Base-by-base conservation (phyloP, 2,329 filamentous ascomycete genomes). In the Fusarium chlamydosporum region DNA sequence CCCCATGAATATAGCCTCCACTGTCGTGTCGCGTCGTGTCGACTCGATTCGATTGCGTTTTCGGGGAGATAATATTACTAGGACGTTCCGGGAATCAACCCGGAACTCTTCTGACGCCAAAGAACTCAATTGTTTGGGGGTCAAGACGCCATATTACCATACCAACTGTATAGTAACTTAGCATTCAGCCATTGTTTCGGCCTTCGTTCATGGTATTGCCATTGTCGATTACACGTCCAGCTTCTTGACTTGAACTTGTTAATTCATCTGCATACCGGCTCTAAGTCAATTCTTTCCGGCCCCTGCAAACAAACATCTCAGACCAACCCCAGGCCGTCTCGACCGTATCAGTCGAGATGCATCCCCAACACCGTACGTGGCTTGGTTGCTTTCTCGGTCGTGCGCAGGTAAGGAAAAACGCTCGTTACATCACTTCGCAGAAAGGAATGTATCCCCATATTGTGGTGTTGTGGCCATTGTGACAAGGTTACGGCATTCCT, bases 71-170 rank as follows among this genome's bases (percentile, higher is more conserved):
- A 69, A 62, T 53, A 26, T 29, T n/a, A 20, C 50, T 60, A 57
- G 65, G 56, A 38, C 48, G 42, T 46, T 16, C 56, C 34, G 55
- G 54, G 33, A 54, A 56, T 23, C 56, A 47, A 41, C 26, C 56
- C 51, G 33, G 56, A 71, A 71, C 65, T 56, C 61, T 71, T 52
- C 68, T 64, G 42, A 20, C 53, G 56, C 68, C 56, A 48, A 56
- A 41, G 35, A 71, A 71, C 53, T 71, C 61, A 70, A 65, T 70
- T 70, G 27, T 60, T 67, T 60, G 40, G 56, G 43, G 56, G 37
- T 63, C 48, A 34, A 33, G 43, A 66, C 47, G 43, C 52, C 61
- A 57, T 54, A 43, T 18, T 18, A 33, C 29, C 16, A n/a, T 18
- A 33, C 29, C 16, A n/a, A 15, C 38, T 27, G 34, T 51, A 23